Base-by-base conservation (phyloP, 2,329 filamentous ascomycete genomes). In the Aspergillus ruber region DNA sequence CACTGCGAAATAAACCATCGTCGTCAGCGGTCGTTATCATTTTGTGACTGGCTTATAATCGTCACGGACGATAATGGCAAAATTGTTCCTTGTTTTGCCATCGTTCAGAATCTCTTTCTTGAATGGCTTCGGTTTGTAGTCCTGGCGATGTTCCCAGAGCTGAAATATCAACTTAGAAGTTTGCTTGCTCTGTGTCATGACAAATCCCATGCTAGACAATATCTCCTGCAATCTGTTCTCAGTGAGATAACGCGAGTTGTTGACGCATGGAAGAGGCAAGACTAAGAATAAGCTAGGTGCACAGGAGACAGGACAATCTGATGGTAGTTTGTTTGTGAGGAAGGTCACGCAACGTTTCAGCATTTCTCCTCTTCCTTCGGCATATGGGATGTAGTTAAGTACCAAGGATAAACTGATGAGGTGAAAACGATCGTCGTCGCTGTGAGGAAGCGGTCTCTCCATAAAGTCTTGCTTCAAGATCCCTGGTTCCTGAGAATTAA, bases 391-490 rank as follows among this genome's bases (percentile, higher is more conserved):
- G 62, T 90, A 98, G 67, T 98, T 98, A 53, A 98, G 76, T 4
- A 98, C 93, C 45, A 98, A 74, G 7, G 90, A 95, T 20, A 98
- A 75, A 43, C 90, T 95, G 60, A 98, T 85, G 44, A 97, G 81
- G 64, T 98, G 88, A 64, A 97, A 97, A 18, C 74, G 74, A 36
- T 90, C 83, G 5, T 78, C 73, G 18, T 76, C 63, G 6, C 56
- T 66, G 4, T 44, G 27, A 0, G 91, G 91, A 3, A 91, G 67
- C 0, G 90, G 87, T 21, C 90, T 79, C 56, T 88, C 73, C 90
- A 98, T 95, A 62, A 98, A 97, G 66, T 98, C 89, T 64, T 96
- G 89, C 66, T 94, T 83, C 48, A 83, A 64, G 55, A 98, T 98
- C 2, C 66, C 68, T 1, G 84, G 76, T 42, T 84, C 84, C 62